Evolutionary conservation across 768 basidiomycete genomes (phyloP).

Genomic region (Pulveroboletus sp.): DNA sequence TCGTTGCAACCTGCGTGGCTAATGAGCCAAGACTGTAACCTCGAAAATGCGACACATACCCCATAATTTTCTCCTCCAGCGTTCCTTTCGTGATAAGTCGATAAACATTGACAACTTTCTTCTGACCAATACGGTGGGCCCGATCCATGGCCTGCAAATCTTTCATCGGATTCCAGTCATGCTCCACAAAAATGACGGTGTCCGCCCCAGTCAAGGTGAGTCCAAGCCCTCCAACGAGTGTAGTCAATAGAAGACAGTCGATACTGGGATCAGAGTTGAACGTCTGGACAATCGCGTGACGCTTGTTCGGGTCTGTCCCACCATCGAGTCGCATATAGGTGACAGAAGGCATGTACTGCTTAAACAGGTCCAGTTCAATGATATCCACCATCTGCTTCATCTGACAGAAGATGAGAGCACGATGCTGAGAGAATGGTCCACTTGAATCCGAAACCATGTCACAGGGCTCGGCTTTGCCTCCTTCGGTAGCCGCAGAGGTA

Average conservation of each 20-base stretch:
- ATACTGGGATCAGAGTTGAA: slow-evolving; percentile 98
- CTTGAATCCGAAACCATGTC: slow-evolving; percentile 52
- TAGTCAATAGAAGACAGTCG: slow-evolving; percentile 92
- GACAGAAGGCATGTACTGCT: slow-evolving; percentile 87
- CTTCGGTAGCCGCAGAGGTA: slow-evolving; percentile 42
- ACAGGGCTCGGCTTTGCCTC: slow-evolving; percentile 64
- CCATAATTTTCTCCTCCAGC: slow-evolving; percentile 99
- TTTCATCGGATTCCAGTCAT: slow-evolving; percentile 99
- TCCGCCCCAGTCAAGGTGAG: slow-evolving; percentile 97
- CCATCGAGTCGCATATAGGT: slow-evolving; percentile 99
- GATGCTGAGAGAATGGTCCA: slow-evolving; percentile 83
- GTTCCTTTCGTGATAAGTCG: slow-evolving; percentile 96
- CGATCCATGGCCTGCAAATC: slow-evolving; percentile 99
- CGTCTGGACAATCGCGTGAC: slow-evolving; percentile 95
- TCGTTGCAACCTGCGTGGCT: slow-evolving; percentile 73
- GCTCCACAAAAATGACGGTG: slow-evolving; percentile 98
- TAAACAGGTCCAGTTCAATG: slow-evolving; percentile 93
- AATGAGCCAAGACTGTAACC: slow-evolving; percentile 4
- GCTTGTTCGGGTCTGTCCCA: slow-evolving; percentile 85
- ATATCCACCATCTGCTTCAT: slow-evolving; percentile 99
- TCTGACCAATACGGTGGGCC: slow-evolving; percentile 97
- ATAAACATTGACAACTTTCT: slow-evolving; percentile 99
- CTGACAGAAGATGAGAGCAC: slow-evolving; percentile 99
- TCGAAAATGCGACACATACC: slow-evolving; percentile 49
- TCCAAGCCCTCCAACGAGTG: slow-evolving; percentile 94